Base-by-base conservation (phyloP, 2,329 filamentous ascomycete genomes). In the Fusarium sp. region DNA sequence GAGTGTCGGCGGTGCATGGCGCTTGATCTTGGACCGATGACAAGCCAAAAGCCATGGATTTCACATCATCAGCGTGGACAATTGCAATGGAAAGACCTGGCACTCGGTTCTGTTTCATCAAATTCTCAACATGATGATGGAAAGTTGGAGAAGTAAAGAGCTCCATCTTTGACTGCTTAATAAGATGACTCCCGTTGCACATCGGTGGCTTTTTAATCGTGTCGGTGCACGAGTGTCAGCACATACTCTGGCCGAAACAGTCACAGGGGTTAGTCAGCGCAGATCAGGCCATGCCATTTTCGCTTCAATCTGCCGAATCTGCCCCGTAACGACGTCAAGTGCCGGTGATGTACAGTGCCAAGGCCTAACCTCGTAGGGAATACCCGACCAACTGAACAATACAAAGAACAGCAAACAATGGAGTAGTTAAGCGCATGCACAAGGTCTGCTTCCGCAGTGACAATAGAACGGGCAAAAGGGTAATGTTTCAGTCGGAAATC, bases 1-100 rank as follows among this genome's bases (percentile, higher is more conserved):
- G 19, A 2, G 54, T 65, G n/a, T 65, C 54, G 15, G 43, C 9
- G 4, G 47, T 60, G 47, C 60, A 65, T 10, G 39, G 39, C 2
- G 19, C 1, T 7, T 54, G 22, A 1, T 44, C n/a, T 35, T 15
- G 4, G 6, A 28, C 7, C 13, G 54, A 65, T 0, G 62, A 37
- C 9, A 28, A n/a, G 3, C 61, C 60, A 33, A 40, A 65, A 3
- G 43, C 62, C 5, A 7, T 2, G 4, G 62, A 65, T 10, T 20
- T 17, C 6, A 45, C 17, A 2, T 19, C 2, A 10, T 20, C 37
- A n/a, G 24, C 24, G 0, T 32, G 11, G 3, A 53, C 3, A 6
- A 48, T 13, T 8, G 53, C 53, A 10, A 65, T n/a, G 2, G 62
- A 50, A 15, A 65, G 43, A 2, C 60, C 62, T 3, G 60, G 62